Evolutionary conservation across 768 basidiomycete species (phyloP).

Genomic region (Tricholomella constricta): DNA sequence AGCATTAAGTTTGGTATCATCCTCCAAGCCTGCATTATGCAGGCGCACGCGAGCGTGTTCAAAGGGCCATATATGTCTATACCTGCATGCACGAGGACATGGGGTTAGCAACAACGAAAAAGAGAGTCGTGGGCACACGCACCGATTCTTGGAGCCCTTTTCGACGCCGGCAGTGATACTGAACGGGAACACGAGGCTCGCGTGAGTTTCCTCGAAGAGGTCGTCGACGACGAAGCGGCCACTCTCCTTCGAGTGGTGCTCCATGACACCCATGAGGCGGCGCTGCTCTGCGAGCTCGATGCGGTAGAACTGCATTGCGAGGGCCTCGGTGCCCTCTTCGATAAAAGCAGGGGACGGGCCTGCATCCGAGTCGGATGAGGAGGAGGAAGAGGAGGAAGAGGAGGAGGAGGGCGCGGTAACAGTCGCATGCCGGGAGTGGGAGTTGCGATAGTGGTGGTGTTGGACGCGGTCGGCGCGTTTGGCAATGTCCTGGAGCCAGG

Average conservation of each 20-base stretch:
- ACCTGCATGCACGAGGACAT: too few species aligned
- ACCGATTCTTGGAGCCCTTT: constrained; percentile 93
- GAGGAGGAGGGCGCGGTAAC: constrained; percentile 20
- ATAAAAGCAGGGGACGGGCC: constrained; percentile 36
- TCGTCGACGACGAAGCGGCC: constrained; percentile 22
- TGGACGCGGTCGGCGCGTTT: constrained; percentile 13
- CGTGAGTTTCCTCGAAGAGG: constrained; percentile 3
- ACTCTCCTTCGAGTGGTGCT: constrained; percentile 78
- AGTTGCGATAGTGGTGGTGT: constrained; percentile 38
- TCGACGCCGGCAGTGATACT: constrained; percentile 96
- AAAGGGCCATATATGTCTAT: constrained; percentile 97
- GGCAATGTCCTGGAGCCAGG: constrained; percentile 78
- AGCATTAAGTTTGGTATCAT: not conserved
- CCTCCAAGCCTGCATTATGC: constrained; percentile 29
- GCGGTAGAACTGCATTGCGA: constrained; percentile 92
- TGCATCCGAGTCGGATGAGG: constrained; percentile 29
- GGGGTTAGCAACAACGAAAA: not conserved
- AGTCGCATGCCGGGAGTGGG: constrained; percentile 19
- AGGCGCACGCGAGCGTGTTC: constrained; percentile 91
- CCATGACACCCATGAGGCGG: constrained; percentile 87
- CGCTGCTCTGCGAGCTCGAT: constrained; percentile 92
- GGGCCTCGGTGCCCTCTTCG: constrained; percentile 72
- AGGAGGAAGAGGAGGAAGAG: constrained; percentile 32
- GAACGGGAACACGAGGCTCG: constrained; percentile 63
- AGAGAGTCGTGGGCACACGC: constrained; percentile 11